Conservation (phyloP, 345 rosid species). For the Eucalyptus sp. region DNA sequence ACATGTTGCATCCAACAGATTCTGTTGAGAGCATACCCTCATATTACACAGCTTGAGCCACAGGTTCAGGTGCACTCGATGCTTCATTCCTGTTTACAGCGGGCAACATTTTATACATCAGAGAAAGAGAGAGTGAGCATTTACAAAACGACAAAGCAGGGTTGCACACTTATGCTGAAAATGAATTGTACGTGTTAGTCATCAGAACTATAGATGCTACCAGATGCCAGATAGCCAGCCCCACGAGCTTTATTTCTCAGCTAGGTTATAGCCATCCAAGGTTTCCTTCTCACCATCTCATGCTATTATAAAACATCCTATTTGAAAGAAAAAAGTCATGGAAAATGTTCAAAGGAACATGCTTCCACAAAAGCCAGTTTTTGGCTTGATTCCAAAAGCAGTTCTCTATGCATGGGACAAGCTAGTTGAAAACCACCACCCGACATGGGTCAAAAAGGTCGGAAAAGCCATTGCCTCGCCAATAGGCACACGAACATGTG, state of each 20-base stretch:
- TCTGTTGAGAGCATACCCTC: background rate
- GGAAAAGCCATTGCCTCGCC: background rate
- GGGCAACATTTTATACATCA: background rate
- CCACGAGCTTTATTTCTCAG: background rate
- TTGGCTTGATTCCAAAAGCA: background rate
- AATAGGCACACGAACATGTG: background rate
- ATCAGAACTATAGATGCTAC: background rate
- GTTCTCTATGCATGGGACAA: background rate
- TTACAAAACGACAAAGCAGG: background rate
- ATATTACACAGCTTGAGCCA: conserved; percentile 41
- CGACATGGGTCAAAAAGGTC: background rate
- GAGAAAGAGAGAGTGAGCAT: background rate
- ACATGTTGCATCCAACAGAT: background rate
- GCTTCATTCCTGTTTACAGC: conserved; percentile 24
- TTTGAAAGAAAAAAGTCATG: background rate
- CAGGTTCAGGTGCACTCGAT: conserved; percentile 27
- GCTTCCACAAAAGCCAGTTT: background rate
- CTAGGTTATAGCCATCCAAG: background rate
- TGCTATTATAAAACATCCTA: background rate
- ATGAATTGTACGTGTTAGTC: background rate
- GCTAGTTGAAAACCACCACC: background rate
- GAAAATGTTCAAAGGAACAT: background rate
- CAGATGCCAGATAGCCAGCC: background rate
- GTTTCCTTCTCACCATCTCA: background rate
- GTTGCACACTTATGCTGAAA: background rate